Percentiles rank a stretch among this genome's conserved stretches.
phyloP scores from a whole-genome alignment of 2,329 filamentous ascomycete genomes.

The Sporothrix dimorphospora region DNA sequence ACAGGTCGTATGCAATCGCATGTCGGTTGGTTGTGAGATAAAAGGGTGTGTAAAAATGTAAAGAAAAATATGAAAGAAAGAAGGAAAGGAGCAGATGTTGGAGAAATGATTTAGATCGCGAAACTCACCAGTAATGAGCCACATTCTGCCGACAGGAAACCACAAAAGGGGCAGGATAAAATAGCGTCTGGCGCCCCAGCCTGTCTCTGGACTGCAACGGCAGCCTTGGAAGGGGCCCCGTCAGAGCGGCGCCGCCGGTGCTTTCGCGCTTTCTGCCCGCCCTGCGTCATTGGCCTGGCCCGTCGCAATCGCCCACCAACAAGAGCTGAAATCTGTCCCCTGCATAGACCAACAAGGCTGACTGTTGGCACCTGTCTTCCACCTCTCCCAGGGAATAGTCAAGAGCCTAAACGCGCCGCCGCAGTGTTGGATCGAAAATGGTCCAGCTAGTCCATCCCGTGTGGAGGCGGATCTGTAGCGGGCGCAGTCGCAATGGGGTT shows the following conservation, averaged over 20 bases:
- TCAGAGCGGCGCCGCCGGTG: conserved; percentile 5
- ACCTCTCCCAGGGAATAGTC: too few species aligned
- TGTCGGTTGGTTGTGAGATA: background rate
- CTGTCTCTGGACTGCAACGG: conserved; percentile 1
- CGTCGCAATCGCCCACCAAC: background rate
- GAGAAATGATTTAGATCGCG: background rate
- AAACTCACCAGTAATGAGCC: conserved; percentile 43
- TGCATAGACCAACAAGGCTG: conserved; percentile 14
- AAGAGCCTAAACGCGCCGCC: background rate
- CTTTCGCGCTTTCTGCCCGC: conserved; percentile 3
- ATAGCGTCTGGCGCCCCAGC: conserved; percentile 7
- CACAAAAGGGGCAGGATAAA: conserved; percentile 47
- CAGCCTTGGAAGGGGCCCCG: background rate
- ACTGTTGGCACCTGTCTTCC: background rate
- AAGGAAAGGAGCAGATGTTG: background rate
- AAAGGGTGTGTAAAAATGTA: background rate
- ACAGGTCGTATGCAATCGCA: background rate
- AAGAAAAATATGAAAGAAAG: background rate
- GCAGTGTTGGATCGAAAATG: background rate
- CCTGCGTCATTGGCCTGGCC: conserved; percentile 21
- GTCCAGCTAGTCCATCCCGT: conserved; percentile 1
- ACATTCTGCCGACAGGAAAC: conserved; percentile 43
- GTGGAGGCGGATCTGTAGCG: background rate
- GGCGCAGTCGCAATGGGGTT: background rate
- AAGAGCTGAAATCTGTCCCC: background rate